Base-by-base conservation (phyloP, 805 yeast genomes). In the Wickerhamiella azymoides region DNA sequence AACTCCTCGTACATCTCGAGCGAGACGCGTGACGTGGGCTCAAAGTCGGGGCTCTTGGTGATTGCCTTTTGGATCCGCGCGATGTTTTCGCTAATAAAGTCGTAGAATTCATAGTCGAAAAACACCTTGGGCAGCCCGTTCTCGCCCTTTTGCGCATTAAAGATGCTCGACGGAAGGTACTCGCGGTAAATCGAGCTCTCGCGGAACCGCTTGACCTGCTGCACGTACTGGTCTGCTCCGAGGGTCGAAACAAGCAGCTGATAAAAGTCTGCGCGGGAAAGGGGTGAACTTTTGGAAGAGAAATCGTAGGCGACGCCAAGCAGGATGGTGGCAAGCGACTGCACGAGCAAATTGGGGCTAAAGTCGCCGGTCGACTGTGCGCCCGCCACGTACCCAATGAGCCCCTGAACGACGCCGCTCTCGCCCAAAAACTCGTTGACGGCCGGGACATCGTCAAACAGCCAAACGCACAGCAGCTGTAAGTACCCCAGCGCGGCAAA, bases 121-220 rank as follows among this genome's bases (percentile, higher is more conserved):
- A 73, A 85, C 1, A 89, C 81, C 48, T 77, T 75, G 0, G 97
- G 98, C 36, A 89, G 70, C 1, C 98, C 98, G 1, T 94, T 77
- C 2, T 77, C 79, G 58, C 85, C 95, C 50, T 73, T 71, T 3
- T 68, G 67, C 2, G 79, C 74, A 14, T 68, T 65, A 19, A 74
- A 60, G 24, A 74, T 65, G 18, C 67, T 65, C 11, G 26, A 24
- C 9, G 51, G 51, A 10, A 53, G 55, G 51, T 74, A 80, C 46
- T 74, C 71, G 9, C 72, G 68, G 54, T 85, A 76, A 6, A 63
- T 55, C 0, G 72, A 59, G 47, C 70, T 67, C 40, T 81, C 82
- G 50, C 78, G 76, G 54, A 92, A 77, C 56, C 82, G 84, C 43
- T 76, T 75, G 3, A 89, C 71, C 52, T 80, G 79, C 42, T 82